These are phyloP conservation scores for Cetraspora pellucida DNA, from an alignment of 192 early-diverging fungal genomes.

Conservation along the genomic window DNA sequence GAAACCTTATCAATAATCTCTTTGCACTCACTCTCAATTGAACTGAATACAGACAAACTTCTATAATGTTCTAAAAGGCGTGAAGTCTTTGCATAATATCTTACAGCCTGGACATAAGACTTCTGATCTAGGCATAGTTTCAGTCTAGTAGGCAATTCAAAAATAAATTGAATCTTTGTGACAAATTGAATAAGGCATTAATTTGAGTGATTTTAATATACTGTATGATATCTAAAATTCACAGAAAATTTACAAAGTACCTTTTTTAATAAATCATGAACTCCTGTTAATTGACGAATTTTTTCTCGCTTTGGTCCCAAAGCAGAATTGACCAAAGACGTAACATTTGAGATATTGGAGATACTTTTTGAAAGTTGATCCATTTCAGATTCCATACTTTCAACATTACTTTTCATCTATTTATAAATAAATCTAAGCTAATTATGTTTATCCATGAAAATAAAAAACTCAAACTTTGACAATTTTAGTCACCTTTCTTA, in stretches of 20 bases:
- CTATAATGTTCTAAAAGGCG: constrained; percentile 78
- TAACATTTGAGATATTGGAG: constrained; percentile 57
- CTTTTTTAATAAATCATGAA: constrained; percentile 73
- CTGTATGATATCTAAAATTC: neutral
- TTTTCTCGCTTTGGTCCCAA: constrained; percentile 69
- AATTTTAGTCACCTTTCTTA: constrained; percentile 58
- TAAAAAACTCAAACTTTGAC: neutral
- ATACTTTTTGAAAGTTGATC: constrained; percentile 69
- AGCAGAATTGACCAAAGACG: constrained; percentile 56
- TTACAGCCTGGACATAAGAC: constrained; percentile 75
- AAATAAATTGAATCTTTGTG: constrained; percentile 79
- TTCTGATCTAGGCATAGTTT: constrained; percentile 57
- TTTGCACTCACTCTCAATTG: constrained; percentile 79
- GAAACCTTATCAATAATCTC: constrained; percentile 76
- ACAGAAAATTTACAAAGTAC: constrained; percentile 35
- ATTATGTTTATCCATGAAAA: neutral
- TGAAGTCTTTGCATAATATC: constrained; percentile 69
- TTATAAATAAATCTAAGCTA: neutral
- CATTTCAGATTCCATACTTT: constrained; percentile 87
- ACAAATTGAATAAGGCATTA: too few species aligned
- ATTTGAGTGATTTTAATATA: neutral
- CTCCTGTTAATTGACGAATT: constrained; percentile 70
- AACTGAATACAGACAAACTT: constrained; percentile 72
- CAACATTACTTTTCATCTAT: constrained; percentile 84
- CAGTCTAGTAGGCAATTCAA: constrained; percentile 81